Percentiles rank a stretch among this genome's conserved stretches.
Evolutionary conservation across 139 green algal species (phyloP).

Genomic region (Chlorella sp.): DNA sequence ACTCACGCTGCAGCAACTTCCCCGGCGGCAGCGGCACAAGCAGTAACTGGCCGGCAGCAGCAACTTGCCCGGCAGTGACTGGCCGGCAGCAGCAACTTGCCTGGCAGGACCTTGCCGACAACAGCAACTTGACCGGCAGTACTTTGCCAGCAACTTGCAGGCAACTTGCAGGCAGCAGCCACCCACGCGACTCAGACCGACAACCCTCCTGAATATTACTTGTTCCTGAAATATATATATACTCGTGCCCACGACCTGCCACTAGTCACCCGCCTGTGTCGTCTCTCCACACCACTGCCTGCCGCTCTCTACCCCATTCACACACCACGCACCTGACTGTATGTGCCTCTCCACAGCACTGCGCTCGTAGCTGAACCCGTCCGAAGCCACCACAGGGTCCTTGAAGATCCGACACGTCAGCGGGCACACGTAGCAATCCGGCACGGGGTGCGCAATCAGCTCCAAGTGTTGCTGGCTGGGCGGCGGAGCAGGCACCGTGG

Average conservation of each 20-base stretch:
- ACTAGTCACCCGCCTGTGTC: neutral
- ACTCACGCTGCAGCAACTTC: too few relatives aligned
- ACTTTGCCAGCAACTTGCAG: too few relatives aligned
- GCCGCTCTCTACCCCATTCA: neutral
- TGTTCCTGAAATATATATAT: neutral
- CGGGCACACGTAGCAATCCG: constrained; percentile 33
- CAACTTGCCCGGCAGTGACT: too few relatives aligned
- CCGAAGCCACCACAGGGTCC: constrained; percentile 27
- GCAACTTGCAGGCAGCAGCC: neutral
- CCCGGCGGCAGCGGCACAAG: too few relatives aligned
- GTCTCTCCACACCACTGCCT: neutral
- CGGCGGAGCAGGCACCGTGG: too few relatives aligned
- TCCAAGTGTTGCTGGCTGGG: neutral
- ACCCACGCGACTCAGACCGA: neutral
- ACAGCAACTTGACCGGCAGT: too few relatives aligned
- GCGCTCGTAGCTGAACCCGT: constrained; percentile 32
- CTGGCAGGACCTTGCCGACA: too few relatives aligned
- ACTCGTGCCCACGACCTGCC: neutral
- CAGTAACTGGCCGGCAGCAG: too few relatives aligned
- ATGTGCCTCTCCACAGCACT: constrained; percentile 26
- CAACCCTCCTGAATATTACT: neutral
- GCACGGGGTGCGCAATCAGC: neutral
- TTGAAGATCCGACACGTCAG: constrained; percentile 23
- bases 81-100: too few relatives aligned
- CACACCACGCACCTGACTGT: constrained; percentile 1